These are phyloP conservation scores for Sordaria brevicollis DNA, from an alignment of 495 filamentous ascomycete genomes.

Conservation along the genomic window DNA sequence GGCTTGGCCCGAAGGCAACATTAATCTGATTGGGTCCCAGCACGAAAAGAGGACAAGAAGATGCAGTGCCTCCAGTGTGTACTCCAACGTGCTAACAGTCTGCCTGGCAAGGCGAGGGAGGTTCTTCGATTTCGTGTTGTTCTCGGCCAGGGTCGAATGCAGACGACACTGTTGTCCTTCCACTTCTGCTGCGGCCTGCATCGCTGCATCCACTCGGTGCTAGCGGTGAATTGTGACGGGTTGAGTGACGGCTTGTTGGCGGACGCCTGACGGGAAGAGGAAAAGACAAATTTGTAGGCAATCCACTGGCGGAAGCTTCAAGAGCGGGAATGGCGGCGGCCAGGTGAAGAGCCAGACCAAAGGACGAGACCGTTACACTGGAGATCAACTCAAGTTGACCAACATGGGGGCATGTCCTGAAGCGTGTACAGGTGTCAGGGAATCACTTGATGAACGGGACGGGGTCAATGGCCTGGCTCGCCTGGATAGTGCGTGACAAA, in stretches of 20 bases:
- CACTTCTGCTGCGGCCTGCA: background rate
- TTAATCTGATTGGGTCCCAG: background rate
- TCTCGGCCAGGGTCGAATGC: background rate
- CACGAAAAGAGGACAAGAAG: background rate
- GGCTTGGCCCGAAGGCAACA: background rate
- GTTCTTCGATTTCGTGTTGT: background rate
- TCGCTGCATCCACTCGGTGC: background rate
- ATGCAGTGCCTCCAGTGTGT: background rate
- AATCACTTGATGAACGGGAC: background rate
- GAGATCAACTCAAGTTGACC: background rate
- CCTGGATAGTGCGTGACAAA: background rate
- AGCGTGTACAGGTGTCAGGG: background rate
- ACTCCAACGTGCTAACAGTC: background rate
- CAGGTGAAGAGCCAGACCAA: background rate
- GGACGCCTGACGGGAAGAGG: background rate
- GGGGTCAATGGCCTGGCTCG: background rate
- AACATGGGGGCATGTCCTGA: background rate
- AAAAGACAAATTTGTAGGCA: background rate
- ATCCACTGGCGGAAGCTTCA: background rate
- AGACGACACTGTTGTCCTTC: background rate
- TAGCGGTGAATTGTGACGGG: background rate
- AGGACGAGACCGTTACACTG: background rate
- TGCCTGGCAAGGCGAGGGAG: background rate
- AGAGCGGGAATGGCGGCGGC: background rate
- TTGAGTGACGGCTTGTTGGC: background rate